phyloP scores from a whole-genome alignment of 441 rosid species.

The Capsella rubella region DNA sequence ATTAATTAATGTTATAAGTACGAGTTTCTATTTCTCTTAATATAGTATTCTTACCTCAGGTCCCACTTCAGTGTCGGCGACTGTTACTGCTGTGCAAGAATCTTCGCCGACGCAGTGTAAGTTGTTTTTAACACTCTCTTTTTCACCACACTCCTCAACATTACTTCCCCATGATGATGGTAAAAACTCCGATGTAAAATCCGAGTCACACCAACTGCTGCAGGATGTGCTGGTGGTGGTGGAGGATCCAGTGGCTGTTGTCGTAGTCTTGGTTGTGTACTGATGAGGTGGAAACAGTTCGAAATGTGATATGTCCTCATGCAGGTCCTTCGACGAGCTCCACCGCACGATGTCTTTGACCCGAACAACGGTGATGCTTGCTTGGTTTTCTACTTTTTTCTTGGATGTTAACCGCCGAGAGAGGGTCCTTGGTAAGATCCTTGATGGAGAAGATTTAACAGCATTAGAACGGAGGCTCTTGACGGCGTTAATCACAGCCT shows the following conservation, averaged over 20 bases:
- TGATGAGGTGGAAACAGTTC: conserved; percentile 45
- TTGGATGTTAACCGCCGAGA: conserved; percentile 50
- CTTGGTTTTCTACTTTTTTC: conserved; percentile 32
- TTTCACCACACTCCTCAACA: conserved; percentile 36
- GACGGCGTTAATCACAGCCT: conserved; percentile 55
- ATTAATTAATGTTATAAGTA: conserved; percentile 30
- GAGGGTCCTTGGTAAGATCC: conserved; percentile 57
- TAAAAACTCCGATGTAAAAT: conserved; percentile 69
- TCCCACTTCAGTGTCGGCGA: conserved; percentile 49
- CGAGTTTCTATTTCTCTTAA: conserved; percentile 22
- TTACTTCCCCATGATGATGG: conserved; percentile 49
- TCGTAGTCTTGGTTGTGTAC: conserved; percentile 47
- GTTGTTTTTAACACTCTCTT: conserved; percentile 44
- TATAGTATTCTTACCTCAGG: conserved; percentile 59
- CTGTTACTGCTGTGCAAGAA: conserved; percentile 39
- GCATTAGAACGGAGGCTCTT: conserved; percentile 51
- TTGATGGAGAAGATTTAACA: conserved; percentile 45
- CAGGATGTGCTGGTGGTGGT: conserved; percentile 47
- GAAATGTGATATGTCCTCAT: conserved; percentile 50
- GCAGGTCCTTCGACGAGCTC: conserved; percentile 74
- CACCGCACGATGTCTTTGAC: conserved; percentile 85
- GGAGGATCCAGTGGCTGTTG: conserved; percentile 53
- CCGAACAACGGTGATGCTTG: conserved; percentile 45
- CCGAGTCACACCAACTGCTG: conserved; percentile 90
- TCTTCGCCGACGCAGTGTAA: conserved; percentile 69